Conservation (phyloP, 2,329 filamentous ascomycete genomes). For the Aspergillus sp. region DNA sequence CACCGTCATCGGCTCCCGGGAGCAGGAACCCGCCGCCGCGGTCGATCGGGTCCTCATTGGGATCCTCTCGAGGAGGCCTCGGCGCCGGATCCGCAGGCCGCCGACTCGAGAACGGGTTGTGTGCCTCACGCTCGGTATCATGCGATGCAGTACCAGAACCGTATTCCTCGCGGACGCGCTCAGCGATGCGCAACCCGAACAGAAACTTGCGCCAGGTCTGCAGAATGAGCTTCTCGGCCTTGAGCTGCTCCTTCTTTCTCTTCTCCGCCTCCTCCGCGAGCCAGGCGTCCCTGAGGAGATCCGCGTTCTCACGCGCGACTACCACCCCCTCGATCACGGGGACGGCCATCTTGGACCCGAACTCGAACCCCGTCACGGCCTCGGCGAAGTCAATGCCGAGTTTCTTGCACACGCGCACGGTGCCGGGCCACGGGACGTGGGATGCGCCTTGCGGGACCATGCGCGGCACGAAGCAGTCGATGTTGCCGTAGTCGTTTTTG, state of each 20-base stretch:
- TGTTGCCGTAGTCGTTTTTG: constrained; percentile 91
- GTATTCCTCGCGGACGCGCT: constrained; percentile 69
- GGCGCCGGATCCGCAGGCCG: constrained; percentile 1
- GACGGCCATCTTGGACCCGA: constrained; percentile 86
- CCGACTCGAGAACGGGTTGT: constrained; percentile 28
- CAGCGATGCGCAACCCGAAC: constrained; percentile 72
- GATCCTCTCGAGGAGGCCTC: constrained; percentile 6
- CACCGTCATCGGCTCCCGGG: constrained; percentile 18
- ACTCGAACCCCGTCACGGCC: constrained; percentile 93
- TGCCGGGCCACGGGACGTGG: constrained; percentile 71
- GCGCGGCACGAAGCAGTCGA: constrained; percentile 85
- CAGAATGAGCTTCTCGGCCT: constrained; percentile 64
- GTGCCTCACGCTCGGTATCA: constrained; percentile 20
- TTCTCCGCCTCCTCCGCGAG: constrained; percentile 67
- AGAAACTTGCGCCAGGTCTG: constrained; percentile 78
- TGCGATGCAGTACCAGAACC: constrained; percentile 41
- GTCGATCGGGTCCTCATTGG: constrained; percentile 5
- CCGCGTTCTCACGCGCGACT: constrained; percentile 69
- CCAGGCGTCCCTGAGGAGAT: constrained; percentile 67
- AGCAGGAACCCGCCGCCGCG: constrained; percentile 18
- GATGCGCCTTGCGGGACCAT: constrained; percentile 83
- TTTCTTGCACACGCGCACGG: constrained; percentile 70
- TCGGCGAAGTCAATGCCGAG: constrained; percentile 84
- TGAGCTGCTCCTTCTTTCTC: constrained; percentile 70
- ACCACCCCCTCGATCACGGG: constrained; percentile 87